A percentile compares a stretch with the other conserved stretches of the same genome.
Conservation (phyloP, 2,329 filamentous ascomycete species). For the Fusarium graminum region DNA sequence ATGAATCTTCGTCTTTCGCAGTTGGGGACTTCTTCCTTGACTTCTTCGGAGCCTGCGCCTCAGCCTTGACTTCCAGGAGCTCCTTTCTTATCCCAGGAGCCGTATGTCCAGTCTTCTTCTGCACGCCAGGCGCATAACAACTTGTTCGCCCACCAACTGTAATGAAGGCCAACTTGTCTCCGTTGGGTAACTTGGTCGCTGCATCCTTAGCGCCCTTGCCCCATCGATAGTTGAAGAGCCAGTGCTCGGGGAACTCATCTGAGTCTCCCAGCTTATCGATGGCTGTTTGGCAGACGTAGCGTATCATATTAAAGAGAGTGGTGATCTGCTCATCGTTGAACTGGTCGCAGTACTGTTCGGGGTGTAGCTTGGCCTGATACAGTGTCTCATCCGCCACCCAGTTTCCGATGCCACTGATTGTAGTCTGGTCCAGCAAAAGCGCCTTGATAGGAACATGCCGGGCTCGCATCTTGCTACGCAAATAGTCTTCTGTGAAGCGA, state of each 20-base stretch:
- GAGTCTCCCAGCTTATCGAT: constrained; percentile 85
- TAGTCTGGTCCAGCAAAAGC: constrained; percentile 86
- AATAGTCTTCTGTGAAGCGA: constrained; percentile 80
- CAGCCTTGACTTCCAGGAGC: constrained; percentile 49
- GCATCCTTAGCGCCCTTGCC: constrained; percentile 85
- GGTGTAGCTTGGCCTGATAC: constrained; percentile 89
- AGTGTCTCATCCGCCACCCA: constrained; percentile 97
- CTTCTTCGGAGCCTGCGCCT: constrained; percentile 46
- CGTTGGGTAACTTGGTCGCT: constrained; percentile 78
- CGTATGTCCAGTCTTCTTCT: constrained; percentile 78
- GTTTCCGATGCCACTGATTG: constrained; percentile 93
- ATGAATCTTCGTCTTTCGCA: constrained; percentile 43
- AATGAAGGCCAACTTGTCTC: constrained; percentile 85
- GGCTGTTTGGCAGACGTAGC: constrained; percentile 83
- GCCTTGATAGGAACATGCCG: constrained; percentile 92
- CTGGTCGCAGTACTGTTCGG: constrained; percentile 91
- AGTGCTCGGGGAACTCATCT: constrained; percentile 84
- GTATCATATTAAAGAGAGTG: constrained; percentile 77
- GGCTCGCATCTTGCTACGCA: constrained; percentile 76
- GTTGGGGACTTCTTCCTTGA: constrained; percentile 43
- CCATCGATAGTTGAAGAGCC: constrained; percentile 92
- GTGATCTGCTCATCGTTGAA: constrained; percentile 79
- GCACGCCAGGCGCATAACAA: constrained; percentile 85
- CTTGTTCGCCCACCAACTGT: constrained; percentile 93
- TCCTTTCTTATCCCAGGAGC: constrained; percentile 60